These are phyloP conservation scores for Pseudogymnoascus sp. DNA, from an alignment of 2,329 filamentous ascomycete genomes.

Conservation along the genomic window DNA sequence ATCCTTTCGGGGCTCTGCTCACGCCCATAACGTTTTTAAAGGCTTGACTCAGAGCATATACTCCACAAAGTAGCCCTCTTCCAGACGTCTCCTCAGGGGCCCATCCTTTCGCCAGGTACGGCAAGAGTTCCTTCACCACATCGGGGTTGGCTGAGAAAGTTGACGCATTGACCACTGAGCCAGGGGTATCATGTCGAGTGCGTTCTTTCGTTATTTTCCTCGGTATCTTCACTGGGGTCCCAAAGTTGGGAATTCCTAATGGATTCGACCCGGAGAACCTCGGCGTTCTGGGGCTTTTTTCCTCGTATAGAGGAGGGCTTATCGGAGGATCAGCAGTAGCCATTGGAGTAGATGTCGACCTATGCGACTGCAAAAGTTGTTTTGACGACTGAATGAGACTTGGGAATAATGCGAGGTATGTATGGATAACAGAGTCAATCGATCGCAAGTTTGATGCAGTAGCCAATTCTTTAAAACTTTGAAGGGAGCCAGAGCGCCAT, in stretches of 20 bases:
- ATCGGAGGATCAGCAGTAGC: neutral
- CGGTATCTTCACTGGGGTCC: neutral
- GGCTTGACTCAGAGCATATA: neutral
- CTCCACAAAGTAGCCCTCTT: neutral
- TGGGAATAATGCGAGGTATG: neutral
- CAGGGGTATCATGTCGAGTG: neutral
- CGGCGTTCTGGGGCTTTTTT: neutral
- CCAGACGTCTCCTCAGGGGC: neutral
- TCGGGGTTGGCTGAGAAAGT: neutral
- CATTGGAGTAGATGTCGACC: neutral
- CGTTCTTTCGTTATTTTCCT: neutral
- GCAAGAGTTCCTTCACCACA: neutral
- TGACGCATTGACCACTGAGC: neutral
- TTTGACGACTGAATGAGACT: neutral
- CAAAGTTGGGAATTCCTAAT: neutral
- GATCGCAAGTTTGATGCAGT: too few species aligned
- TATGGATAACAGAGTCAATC: neutral
- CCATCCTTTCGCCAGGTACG: neutral
- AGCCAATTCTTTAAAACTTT: neutral
- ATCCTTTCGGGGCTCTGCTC: neutral
- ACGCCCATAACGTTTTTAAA: neutral
- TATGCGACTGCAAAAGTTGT: neutral
- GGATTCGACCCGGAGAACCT: neutral
- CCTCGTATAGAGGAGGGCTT: neutral
- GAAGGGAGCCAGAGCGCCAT: neutral